Conservation (phyloP, 2,329 filamentous ascomycete species). For the Lanzia echinophila region DNA sequence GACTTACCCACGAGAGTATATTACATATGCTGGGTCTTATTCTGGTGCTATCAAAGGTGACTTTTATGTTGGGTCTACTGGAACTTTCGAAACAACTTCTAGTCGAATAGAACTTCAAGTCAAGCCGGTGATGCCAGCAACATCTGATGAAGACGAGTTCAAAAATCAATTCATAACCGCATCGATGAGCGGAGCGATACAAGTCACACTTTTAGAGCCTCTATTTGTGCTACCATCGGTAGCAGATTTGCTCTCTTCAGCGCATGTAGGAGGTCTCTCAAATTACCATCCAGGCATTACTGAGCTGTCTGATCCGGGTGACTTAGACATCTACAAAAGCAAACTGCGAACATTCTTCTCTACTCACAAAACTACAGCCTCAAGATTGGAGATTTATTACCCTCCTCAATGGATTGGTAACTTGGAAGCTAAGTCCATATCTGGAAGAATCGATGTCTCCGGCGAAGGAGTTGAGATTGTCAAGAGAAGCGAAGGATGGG, state of each 20-base stretch:
- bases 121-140: constrained; percentile 20
- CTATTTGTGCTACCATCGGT: background rate
- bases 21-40: constrained; percentile 21
- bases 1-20: constrained; percentile 25
- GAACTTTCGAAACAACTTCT: constrained; percentile 19
- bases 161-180: constrained; percentile 19
- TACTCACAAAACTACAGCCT: constrained; percentile 20
- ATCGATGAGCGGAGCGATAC: constrained; percentile 21
- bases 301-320: background rate
- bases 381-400: constrained; percentile 18
- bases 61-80: constrained; percentile 23
- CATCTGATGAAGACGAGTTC: constrained; percentile 1
- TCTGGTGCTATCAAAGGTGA: constrained; percentile 22
- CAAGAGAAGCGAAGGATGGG: constrained; percentile 18
- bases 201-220: constrained; percentile 21
- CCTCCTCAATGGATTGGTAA: constrained; percentile 24
- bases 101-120: constrained; percentile 17
- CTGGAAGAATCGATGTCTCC: constrained; percentile 18
- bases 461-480: constrained; percentile 22
- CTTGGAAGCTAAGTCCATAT: constrained; percentile 20
- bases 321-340: background rate
- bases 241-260: constrained; percentile 2
- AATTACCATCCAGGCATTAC: background rate
- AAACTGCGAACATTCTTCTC: constrained; percentile 19
- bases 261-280: background rate